Conservation (phyloP, 2,329 filamentous ascomycete genomes). For the Fusarium sp. region DNA sequence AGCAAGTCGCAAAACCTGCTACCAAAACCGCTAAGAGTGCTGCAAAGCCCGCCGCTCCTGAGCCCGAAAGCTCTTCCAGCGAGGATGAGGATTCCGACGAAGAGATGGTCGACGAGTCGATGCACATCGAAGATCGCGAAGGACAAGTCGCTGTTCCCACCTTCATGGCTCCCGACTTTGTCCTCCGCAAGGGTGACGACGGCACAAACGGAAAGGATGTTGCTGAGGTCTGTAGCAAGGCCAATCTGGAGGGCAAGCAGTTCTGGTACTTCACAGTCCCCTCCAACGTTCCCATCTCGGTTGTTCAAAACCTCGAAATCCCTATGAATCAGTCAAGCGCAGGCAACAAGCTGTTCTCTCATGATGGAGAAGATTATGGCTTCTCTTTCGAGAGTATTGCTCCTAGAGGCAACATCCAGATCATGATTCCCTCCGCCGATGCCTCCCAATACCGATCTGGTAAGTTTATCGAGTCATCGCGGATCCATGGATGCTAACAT, state of each 20-base stretch:
- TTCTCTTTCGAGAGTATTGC: constrained; percentile 65
- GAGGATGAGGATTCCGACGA: constrained; percentile 48
- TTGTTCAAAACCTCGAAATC: constrained; percentile 73
- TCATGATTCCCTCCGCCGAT: constrained; percentile 69
- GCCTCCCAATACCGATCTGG: constrained; percentile 66
- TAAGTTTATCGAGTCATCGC: constrained; percentile 52
- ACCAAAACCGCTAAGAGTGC: constrained; percentile 25
- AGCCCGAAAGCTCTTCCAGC: constrained; percentile 39
- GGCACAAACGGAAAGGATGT: constrained; percentile 59
- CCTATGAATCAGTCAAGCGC: constrained; percentile 65
- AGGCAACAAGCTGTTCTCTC: constrained; percentile 67
- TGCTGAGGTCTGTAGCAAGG: constrained; percentile 67
- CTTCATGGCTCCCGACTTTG: constrained; percentile 65
- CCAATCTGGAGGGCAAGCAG: constrained; percentile 75
- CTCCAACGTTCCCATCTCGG: constrained; percentile 73
- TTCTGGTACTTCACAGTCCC: constrained; percentile 85
- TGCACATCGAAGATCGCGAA: constrained; percentile 53
- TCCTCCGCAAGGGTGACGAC: constrained; percentile 61
- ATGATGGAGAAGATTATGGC: constrained; percentile 73
- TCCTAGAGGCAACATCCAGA: constrained; percentile 64
- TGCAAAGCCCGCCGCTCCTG: constrained; percentile 31
- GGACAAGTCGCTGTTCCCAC: constrained; percentile 57
- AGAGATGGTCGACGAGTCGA: constrained; percentile 55
- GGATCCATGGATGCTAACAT: constrained; percentile 17
- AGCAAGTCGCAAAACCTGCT: constrained; percentile 29